A percentile compares a stretch with the other conserved stretches of the same genome.
Conservation (phyloP, 2,329 filamentous ascomycete genomes). For the Phialocephala subalpina region DNA sequence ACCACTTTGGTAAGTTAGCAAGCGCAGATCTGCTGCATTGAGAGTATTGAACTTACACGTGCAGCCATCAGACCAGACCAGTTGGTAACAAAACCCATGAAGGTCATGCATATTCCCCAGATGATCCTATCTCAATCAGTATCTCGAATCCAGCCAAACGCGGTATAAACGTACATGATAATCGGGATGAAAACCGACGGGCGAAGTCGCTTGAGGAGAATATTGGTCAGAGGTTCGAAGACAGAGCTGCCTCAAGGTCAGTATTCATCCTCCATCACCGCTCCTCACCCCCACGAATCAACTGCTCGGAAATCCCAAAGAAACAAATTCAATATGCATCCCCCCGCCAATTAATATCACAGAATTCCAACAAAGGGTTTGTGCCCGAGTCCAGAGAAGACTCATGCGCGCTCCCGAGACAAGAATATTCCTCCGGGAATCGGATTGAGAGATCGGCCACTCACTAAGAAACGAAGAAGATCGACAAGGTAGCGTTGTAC, state of each 20-base stretch:
- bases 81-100: slow-evolving; percentile 47
- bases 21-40: neutral
- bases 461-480: slow-evolving; percentile 85
- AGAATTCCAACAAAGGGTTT: neutral
- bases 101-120: slow-evolving; percentile 75
- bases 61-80: slow-evolving; percentile 44
- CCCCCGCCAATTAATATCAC: neutral
- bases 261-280: neutral
- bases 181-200: slow-evolving; percentile 82
- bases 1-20: slow-evolving; percentile 48
- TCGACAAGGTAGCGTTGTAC: slow-evolving; percentile 79
- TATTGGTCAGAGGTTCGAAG: slow-evolving; percentile 79
- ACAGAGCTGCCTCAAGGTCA: slow-evolving; percentile 52
- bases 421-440: neutral
- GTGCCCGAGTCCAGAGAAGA: neutral
- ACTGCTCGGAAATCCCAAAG: neutral
- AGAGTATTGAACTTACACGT: slow-evolving; percentile 28
- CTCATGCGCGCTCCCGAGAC: slow-evolving; percentile 1
- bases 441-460: neutral
- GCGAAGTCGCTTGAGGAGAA: slow-evolving; percentile 74
- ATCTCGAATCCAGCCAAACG: slow-evolving; percentile 41
- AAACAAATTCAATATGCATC: neutral
- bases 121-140: slow-evolving; percentile 51
- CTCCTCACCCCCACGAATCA: neutral
- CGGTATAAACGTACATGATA: slow-evolving; percentile 73